Conservation (phyloP, 768 basidiomycete species). For the Dendrothele bispora region DNA sequence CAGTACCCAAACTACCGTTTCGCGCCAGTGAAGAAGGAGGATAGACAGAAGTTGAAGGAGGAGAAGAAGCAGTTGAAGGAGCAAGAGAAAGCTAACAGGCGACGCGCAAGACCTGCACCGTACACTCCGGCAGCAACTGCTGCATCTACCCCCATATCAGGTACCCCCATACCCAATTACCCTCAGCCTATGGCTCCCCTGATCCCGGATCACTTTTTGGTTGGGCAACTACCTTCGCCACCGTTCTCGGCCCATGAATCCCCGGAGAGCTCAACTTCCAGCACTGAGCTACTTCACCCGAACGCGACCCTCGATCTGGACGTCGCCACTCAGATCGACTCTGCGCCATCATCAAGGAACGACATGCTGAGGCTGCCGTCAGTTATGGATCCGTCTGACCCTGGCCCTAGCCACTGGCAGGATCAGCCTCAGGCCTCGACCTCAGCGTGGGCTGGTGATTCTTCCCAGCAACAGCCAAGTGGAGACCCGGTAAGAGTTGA, state of each 20-base stretch:
- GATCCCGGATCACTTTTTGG: constrained; percentile 23
- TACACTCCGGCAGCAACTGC: constrained; percentile 14
- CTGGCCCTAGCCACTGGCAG: constrained; percentile 7
- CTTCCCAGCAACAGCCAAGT: too few species aligned
- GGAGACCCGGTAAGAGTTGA: too few species aligned
- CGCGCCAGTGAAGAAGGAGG: constrained; percentile 53
- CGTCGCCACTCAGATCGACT: background rate
- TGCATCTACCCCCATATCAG: constrained; percentile 15
- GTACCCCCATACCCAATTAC: constrained; percentile 11
- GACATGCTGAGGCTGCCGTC: background rate
- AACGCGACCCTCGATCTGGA: background rate
- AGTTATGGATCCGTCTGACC: background rate
- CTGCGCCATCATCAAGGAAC: background rate
- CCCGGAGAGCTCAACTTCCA: constrained; percentile 33
- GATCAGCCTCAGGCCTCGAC: background rate
- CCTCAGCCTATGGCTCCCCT: constrained; percentile 17
- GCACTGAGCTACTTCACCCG: background rate
- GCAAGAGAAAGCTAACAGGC: constrained; percentile 24
- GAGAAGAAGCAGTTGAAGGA: constrained; percentile 42
- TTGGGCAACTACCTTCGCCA: constrained; percentile 47
- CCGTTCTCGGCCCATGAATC: constrained; percentile 53
- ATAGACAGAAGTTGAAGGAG: constrained; percentile 41
- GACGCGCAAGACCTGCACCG: constrained; percentile 11
- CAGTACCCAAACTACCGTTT: constrained; percentile 60
- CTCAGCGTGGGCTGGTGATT: background rate